Base-by-base conservation (phyloP, 2,329 filamentous ascomycete species). In the Elsinoe australis region DNA sequence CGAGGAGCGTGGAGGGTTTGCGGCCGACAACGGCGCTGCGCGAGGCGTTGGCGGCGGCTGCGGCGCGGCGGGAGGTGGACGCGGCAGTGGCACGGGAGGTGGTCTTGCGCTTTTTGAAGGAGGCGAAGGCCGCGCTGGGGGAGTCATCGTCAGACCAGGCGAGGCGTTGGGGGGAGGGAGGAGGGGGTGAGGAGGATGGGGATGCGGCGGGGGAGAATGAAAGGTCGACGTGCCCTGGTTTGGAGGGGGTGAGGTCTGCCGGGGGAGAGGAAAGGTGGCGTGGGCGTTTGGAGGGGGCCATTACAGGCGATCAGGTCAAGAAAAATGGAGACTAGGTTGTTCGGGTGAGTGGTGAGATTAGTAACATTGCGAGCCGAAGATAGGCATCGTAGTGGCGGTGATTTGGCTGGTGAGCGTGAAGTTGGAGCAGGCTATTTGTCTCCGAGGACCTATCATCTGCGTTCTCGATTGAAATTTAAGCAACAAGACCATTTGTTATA, bases 61-160 rank as follows among this genome's bases (percentile, higher is more conserved):
- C 75, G 47, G 59, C 67, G 58, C 67, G 72, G 52, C 66, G 69
- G 12, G 71, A 75, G 21, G 69, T 70, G 18, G 71, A 71, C 1
- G 69, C 69, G 4, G 64, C 64, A 41, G 71, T 70, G 55, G 77
- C 78, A 29, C 75, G 70, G 55, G 79, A 75, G 0, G 67, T 61
- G 0, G 67, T 67, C 51, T 75, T 79, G 38, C 75, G 71, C 44
- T 79, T 77, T 59, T 82, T 83, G 61, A 80, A 82, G n/a, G 73
- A 71, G 32, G 76, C 67, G 53, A 86, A 86, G 5, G 73, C 72
- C 17, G 72, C 71, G 19, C 77, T 74, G 1, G 58, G 56, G 46
- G 70, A 65, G 31, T 78, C 78, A 49, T 80, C 78, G 51, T 59
- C 55, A 19, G 50, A 51, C 17, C 49, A 54, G 17, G 14, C 24